phyloP scores from a whole-genome alignment of 2,329 filamentous ascomycete species.

The Zymoseptoria brevis region DNA sequence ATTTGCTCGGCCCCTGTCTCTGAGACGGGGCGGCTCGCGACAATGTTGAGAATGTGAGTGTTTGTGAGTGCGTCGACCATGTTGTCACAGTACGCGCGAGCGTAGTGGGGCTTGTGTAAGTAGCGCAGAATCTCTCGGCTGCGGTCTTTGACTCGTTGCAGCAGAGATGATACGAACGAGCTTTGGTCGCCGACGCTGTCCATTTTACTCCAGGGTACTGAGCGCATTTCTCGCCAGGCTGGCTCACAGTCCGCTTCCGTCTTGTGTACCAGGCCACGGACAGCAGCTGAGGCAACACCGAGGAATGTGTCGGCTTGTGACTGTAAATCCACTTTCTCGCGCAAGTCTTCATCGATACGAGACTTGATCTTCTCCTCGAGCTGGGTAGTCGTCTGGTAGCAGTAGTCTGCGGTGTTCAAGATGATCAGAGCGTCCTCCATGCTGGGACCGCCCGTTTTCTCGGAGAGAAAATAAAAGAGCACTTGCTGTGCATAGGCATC shows the following conservation, averaged over 20 bases:
- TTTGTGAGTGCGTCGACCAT: constrained; percentile 80
- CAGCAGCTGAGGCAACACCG: constrained; percentile 81
- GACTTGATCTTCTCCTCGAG: constrained; percentile 91
- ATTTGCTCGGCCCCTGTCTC: constrained; percentile 97
- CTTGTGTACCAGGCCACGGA: constrained; percentile 73
- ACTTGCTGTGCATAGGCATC: constrained; percentile 95
- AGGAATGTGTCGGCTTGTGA: constrained; percentile 93
- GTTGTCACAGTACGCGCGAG: constrained; percentile 89
- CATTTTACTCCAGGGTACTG: constrained; percentile 89
- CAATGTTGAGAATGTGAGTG: constrained; percentile 73
- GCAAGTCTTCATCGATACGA: constrained; percentile 73
- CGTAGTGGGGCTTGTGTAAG: constrained; percentile 86
- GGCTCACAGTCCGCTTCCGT: constrained; percentile 77
- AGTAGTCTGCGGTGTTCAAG: constrained; percentile 95
- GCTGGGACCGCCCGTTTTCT: constrained; percentile 50
- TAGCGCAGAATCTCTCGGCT: constrained; percentile 67
- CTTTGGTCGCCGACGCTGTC: constrained; percentile 91
- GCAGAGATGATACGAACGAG: constrained; percentile 76
- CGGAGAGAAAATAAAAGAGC: constrained; percentile 62
- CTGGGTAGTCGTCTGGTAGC: constrained; percentile 86
- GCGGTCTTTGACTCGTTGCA: constrained; percentile 63
- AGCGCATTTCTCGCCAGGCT: constrained; percentile 93
- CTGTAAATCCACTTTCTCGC: constrained; percentile 72
- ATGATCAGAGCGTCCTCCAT: constrained; percentile 77
- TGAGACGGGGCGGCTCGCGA: constrained; percentile 81